Evolutionary conservation across 2,329 filamentous ascomycete species (phyloP), one percentile per base, ranked within the genome.

Genomic region (Pyrenochaeta sp.): DNA sequence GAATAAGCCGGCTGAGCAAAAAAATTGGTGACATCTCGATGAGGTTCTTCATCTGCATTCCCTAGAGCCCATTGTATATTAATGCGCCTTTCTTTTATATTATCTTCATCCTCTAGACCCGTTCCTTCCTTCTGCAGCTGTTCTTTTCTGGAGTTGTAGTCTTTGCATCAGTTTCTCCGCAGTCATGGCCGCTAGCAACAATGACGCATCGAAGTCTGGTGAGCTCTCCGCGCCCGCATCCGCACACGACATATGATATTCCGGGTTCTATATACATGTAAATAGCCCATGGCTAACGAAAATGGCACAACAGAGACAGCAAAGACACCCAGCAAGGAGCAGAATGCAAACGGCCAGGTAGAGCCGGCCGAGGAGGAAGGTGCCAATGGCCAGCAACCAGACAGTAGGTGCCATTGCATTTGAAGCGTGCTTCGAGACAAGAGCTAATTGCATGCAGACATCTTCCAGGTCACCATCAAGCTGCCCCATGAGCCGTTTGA

Each of bases 401-500:
- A 75, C 54, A 77, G 74, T 77, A 72, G 43, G 74, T 67, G 30
- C 15, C 22, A 48, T 24, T 32, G 28, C 7, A 15, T 39, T 10
- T 6, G 24, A 39, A 13, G 15, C 10, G 8, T 13, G 15, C 9
- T n/a, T 39, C 15, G 36, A n/a, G 37, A 22, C 27, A 24, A 19
- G 15, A n/a, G 34, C 59, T 72, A 53, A 66, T 36, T 5, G 24
- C 2, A 3, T 37, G 22, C 60, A 83, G 83, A 81, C 71, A 83
- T 89, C 69, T 90, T 90, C 79, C 85, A 88, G 76, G 83, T 97
- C 72, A 91, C 88, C 60, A 88, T 98, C 72, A 87, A 90, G 77
- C 86, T 97, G 57, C 94, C 94, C 54, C 90, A 93, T 75, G 86
- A 89, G 69, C 88, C 91, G 12, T 86, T 88, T 69, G 89, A 91